Conservation (phyloP, 2,329 filamentous ascomycete genomes). For the Cytospora leucostoma region DNA sequence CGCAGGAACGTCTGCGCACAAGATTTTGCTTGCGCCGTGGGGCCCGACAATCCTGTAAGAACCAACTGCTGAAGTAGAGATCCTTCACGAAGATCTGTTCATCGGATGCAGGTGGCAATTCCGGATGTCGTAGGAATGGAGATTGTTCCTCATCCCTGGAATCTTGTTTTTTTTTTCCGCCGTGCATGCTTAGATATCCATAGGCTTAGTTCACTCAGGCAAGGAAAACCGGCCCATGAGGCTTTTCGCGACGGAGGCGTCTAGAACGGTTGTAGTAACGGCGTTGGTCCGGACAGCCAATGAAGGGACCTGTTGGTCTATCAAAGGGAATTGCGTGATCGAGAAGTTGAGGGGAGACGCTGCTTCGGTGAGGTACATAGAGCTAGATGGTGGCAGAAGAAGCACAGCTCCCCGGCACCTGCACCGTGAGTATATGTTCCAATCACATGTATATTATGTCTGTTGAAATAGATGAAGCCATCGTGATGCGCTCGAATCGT, state of each 20-base stretch:
- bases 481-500: neutral
- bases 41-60: slow-evolving; percentile 13
- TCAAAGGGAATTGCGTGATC: slow-evolving; percentile 26
- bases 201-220: neutral
- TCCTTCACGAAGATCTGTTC: neutral
- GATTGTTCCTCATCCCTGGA: neutral
- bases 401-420: slow-evolving; percentile 10
- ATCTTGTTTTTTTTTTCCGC: neutral
- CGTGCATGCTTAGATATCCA: neutral
- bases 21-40: neutral
- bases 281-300: neutral
- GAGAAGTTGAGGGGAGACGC: slow-evolving; percentile 10
- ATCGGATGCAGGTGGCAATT: neutral
- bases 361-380: slow-evolving; percentile 13
- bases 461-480: neutral
- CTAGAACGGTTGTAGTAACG: neutral
- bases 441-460: neutral
- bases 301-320: slow-evolving; percentile 11
- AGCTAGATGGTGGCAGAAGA: neutral
- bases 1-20: neutral
- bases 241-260: neutral
- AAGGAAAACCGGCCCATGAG: neutral
- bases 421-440: slow-evolving; percentile 2
- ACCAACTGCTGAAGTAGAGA: neutral
- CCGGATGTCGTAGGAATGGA: neutral